Conservation (phyloP, 768 basidiomycete genomes). For the Lentinus tigrinus region DNA sequence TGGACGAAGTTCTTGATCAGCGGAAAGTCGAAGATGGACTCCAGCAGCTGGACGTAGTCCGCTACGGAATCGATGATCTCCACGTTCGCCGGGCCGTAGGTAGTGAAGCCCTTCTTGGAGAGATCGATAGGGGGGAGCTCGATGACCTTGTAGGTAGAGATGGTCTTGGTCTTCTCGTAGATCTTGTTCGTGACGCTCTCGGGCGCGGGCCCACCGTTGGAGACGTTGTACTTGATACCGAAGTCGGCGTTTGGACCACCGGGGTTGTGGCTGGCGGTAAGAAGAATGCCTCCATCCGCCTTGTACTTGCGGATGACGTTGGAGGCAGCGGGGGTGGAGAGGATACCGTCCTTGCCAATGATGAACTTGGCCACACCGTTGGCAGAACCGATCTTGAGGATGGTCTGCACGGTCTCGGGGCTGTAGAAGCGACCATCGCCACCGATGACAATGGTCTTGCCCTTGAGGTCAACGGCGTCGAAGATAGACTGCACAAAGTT, state of each 20-base stretch:
- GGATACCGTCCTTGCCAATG: slow-evolving; percentile 85
- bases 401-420: slow-evolving; percentile 83
- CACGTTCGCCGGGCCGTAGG: slow-evolving; percentile 81
- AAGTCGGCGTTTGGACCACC: slow-evolving; percentile 98
- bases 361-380: slow-evolving; percentile 93
- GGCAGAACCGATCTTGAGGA: slow-evolving; percentile 90
- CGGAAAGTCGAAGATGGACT: slow-evolving; percentile 91
- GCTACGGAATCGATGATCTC: slow-evolving; percentile 92
- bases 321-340: slow-evolving; percentile 96
- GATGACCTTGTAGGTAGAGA: slow-evolving; percentile 81
- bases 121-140: slow-evolving; percentile 79
- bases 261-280: slow-evolving; percentile 97
- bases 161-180: slow-evolving; percentile 86
- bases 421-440: slow-evolving; percentile 96
- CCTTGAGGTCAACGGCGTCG: slow-evolving; percentile 80
- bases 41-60: slow-evolving; percentile 82
- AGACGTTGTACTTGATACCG: slow-evolving; percentile 99
- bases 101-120: slow-evolving; percentile 73
- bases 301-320: slow-evolving; percentile 96
- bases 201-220: slow-evolving; percentile 96
- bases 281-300: slow-evolving; percentile 92
- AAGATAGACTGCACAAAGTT: slow-evolving; percentile 97
- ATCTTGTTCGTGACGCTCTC: slow-evolving; percentile 97
- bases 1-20: slow-evolving; percentile 88
- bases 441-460: slow-evolving; percentile 87